Evolutionary conservation across 2,329 filamentous ascomycete species (phyloP), one percentile per base, ranked within the genome.

Genomic region (Magnaporthales sp.): DNA sequence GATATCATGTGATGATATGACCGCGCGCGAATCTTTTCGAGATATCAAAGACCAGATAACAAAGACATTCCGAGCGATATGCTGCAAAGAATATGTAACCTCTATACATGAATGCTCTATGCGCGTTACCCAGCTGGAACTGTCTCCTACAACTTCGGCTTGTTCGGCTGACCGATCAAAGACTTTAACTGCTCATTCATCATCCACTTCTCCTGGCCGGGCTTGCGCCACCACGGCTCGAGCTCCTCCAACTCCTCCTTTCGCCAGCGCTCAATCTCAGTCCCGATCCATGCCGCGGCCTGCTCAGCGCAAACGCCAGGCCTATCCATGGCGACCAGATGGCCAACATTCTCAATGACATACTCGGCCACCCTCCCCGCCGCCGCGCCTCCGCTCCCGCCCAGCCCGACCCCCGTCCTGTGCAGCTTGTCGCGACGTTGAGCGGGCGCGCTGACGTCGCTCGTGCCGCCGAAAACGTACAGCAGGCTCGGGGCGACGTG

Each of bases 281-380:
- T 72, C 0, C 75, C 80, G 66, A 91, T 75, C 81, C 87, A 91
- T 29, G 75, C 73, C 0, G 83, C 84, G 0, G 85, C 83, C 22
- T 84, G 76, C 67, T 84, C 80, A 1, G 92, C 93, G 69, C 89
- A 90, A 72, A 86, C 81, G 2, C 73, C 79, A 0, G 91, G 90
- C 54, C 85, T 84, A 77, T 97, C 93, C 86, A 97, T 91, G 0
- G 93, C 90, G 30, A 97, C 86, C 58, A 97, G 77, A 76, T 98
- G 94, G 0, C 93, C 92, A 6, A 83, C 81, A 0, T 83, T 84
- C 30, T 89, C 78, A 8, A 95, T 77, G 19, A 86, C 80, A 5
- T 91, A 83, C 70, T 88, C 83, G 67, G 81, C 82, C 2, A 97
- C 93, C 62, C 87, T 81, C 0, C 90, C 91, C 13, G 84, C 83